Conservation (phyloP, 2,329 filamentous ascomycete genomes). For the Calonectria crousiana region DNA sequence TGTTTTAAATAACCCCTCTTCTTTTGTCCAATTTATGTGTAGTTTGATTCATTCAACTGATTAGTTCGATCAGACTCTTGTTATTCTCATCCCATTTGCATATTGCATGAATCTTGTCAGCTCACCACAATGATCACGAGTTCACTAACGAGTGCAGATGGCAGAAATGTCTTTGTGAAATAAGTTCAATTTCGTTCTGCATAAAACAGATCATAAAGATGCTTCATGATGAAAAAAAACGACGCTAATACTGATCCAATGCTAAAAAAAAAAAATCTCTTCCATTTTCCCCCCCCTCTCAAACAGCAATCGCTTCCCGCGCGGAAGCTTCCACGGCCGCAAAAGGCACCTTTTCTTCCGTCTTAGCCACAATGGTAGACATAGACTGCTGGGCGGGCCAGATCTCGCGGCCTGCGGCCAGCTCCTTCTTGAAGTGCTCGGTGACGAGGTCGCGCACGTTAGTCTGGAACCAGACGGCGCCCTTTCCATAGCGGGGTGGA, state of each 20-base stretch:
- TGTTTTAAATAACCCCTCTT: too few relatives aligned
- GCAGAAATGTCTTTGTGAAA: not conserved
- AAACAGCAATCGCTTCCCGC: not conserved
- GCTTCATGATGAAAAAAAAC: not conserved
- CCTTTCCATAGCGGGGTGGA: slow-evolving; percentile 65
- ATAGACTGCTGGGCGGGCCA: not conserved
- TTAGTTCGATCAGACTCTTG: too few relatives aligned
- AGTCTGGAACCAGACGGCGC: slow-evolving; percentile 22
- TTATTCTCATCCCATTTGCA: too few relatives aligned
- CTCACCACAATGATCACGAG: not conserved
- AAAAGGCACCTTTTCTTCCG: not conserved
- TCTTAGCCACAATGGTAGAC: not conserved
- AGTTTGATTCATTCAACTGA: too few relatives aligned
- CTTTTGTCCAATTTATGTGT: too few relatives aligned
- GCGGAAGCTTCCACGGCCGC: not conserved
- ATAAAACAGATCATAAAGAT: not conserved
- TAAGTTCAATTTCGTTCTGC: not conserved
- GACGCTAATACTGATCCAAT: slow-evolving; percentile 1
- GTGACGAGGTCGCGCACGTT: slow-evolving; percentile 14
- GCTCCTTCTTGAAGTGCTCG: slow-evolving; percentile 11
- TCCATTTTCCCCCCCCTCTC: not conserved
- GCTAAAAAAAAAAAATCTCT: not conserved
- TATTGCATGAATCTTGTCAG: not conserved
- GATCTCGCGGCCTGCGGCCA: slow-evolving; percentile 14
- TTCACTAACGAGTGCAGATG: not conserved